A percentile compares a stretch with the other conserved stretches of the same genome.
phyloP scores from a whole-genome alignment of 2,329 filamentous ascomycete genomes.

The Cyphellophora europaea region DNA sequence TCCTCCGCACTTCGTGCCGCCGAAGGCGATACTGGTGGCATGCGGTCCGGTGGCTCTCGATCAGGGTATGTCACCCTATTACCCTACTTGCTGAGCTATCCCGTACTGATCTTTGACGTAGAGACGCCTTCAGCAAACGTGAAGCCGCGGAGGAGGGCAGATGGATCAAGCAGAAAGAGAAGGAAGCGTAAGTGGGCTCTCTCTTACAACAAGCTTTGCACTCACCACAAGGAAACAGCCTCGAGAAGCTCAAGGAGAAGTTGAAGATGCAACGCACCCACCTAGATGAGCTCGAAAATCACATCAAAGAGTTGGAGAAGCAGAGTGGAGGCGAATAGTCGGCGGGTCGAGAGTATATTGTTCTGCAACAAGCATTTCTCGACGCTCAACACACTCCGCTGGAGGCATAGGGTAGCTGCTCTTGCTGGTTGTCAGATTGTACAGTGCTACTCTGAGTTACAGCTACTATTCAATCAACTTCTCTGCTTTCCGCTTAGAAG shows the following conservation, averaged over 20 bases:
- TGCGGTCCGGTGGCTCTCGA: constrained; percentile 26
- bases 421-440: too few relatives aligned
- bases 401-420: too few relatives aligned
- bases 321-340: constrained; percentile 54
- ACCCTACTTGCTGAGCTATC: too few relatives aligned
- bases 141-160: constrained; percentile 80
- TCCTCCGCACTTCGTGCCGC: constrained; percentile 54
- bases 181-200: constrained; percentile 57
- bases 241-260: constrained; percentile 59
- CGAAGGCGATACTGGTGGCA: constrained; percentile 59
- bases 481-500: too few relatives aligned
- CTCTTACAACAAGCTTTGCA: background rate
- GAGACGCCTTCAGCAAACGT: constrained; percentile 86
- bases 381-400: too few relatives aligned
- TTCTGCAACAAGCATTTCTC: too few relatives aligned
- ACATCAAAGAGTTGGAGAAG: constrained; percentile 79
- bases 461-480: too few relatives aligned
- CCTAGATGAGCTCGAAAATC: constrained; percentile 72
- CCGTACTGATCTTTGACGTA: constrained; percentile 29
- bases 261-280: constrained; percentile 71
- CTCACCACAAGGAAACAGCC: constrained; percentile 29
- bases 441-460: too few relatives aligned
- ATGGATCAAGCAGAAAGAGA: constrained; percentile 79
- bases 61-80: constrained; percentile 30
- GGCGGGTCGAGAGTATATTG: too few relatives aligned